These are phyloP conservation scores for Streptanthus diversifolius DNA, from an alignment of 345 rosid species.

Conservation along the genomic window DNA sequence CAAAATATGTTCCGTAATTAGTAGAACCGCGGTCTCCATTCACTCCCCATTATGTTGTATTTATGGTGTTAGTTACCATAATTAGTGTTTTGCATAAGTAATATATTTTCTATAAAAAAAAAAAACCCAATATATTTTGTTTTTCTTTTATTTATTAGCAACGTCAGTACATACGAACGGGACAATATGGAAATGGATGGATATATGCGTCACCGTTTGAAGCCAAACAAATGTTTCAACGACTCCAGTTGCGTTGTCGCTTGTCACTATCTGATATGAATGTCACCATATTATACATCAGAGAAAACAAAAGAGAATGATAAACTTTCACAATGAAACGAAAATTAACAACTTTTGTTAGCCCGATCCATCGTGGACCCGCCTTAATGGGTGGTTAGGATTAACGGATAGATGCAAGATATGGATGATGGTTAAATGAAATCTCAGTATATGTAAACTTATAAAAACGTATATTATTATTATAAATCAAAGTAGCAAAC, in stretches of 20 bases:
- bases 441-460: background rate
- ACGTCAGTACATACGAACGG: constrained; percentile 19
- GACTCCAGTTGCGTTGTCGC: constrained; percentile 21
- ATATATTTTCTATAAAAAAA: too few relatives aligned
- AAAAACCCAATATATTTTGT: too few relatives aligned
- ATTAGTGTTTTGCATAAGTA: too few relatives aligned
- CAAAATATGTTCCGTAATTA: too few relatives aligned
- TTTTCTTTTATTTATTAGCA: too few relatives aligned
- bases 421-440: constrained; percentile 4
- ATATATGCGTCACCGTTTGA: constrained; percentile 20
- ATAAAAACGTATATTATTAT: background rate
- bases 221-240: constrained; percentile 20
- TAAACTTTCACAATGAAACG: background rate
- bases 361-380: constrained; percentile 11
- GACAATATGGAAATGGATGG: constrained; percentile 1
- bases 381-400: constrained; percentile 10
- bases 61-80: too few relatives aligned
- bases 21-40: too few relatives aligned
- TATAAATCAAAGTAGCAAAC: background rate
- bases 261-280: constrained; percentile 9
- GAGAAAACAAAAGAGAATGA: background rate
- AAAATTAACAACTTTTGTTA: background rate
- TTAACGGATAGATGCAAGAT: constrained; percentile 1
- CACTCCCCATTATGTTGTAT: too few relatives aligned
- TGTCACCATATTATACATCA: constrained; percentile 6